Conservation (phyloP, 1,139 yeast genomes). For the Hyphopichia wangnamkhiaoensis region DNA sequence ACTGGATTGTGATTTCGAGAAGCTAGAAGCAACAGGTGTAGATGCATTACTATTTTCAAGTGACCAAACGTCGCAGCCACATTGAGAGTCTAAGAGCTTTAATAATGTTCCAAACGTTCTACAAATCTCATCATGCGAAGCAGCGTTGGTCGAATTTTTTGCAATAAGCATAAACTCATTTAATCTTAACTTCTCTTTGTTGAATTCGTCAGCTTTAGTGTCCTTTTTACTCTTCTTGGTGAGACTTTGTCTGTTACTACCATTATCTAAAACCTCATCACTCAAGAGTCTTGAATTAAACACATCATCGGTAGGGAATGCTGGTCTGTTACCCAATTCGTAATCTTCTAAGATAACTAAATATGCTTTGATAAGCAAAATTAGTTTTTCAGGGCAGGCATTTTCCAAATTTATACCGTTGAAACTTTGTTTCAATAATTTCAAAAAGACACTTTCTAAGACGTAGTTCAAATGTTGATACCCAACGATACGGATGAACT, state of each 20-base stretch:
- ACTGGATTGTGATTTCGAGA: slow-evolving; percentile 26
- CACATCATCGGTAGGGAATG: slow-evolving; percentile 70
- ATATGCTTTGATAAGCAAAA: slow-evolving; percentile 71
- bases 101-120: slow-evolving; percentile 60
- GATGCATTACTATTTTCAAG: slow-evolving; percentile 19
- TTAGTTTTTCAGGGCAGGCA: slow-evolving; percentile 67
- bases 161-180: slow-evolving; percentile 41
- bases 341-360: slow-evolving; percentile 65
- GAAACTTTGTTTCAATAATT: slow-evolving; percentile 55
- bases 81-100: slow-evolving; percentile 58
- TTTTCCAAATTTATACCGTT: slow-evolving; percentile 61
- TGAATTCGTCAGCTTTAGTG: neutral
- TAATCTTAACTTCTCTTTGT: slow-evolving; percentile 9
- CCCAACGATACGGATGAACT: slow-evolving; percentile 74
- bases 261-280: slow-evolving; percentile 4
- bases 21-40: slow-evolving; percentile 11
- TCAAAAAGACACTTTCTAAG: slow-evolving; percentile 73
- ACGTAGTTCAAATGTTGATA: slow-evolving; percentile 77
- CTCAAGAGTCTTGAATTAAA: slow-evolving; percentile 22
- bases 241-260: slow-evolving; percentile 1
- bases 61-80: slow-evolving; percentile 48
- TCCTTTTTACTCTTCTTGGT: neutral
- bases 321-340: slow-evolving; percentile 60
- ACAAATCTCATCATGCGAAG: slow-evolving; percentile 75
- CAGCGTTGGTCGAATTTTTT: slow-evolving; percentile 45